Evolutionary conservation across 2,329 filamentous ascomycete genomes (phyloP).

Genomic region (Kalmusia sp.): DNA sequence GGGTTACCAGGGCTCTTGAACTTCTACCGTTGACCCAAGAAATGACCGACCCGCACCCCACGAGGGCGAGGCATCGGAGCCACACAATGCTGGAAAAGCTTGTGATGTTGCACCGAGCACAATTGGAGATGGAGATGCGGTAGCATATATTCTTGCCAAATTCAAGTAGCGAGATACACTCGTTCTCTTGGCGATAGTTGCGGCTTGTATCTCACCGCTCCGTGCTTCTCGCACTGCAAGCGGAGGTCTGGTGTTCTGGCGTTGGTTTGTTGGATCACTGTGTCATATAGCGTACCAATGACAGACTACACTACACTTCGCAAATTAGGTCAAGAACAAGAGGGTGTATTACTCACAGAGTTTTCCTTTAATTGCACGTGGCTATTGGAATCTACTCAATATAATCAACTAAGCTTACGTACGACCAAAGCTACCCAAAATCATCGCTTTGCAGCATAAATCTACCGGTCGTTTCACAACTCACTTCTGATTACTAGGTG

Average conservation of each 20-base stretch:
- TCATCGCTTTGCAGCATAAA: no score
- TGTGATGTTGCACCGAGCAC: constrained; percentile 25
- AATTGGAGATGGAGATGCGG: not conserved
- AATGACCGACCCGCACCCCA: not conserved
- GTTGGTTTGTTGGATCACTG: not conserved
- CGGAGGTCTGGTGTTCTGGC: constrained; percentile 8
- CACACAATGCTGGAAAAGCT: constrained; percentile 45
- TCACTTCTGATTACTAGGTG: no score
- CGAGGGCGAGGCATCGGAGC: constrained; percentile 14
- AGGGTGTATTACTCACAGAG: no score
- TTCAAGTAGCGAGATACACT: not conserved
- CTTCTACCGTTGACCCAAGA: not conserved
- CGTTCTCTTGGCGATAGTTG: not conserved
- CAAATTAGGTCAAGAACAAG: no score
- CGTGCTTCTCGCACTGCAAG: constrained; percentile 4
- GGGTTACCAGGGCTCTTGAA: constrained; percentile 29
- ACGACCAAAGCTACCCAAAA: no score
- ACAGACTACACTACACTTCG: not conserved
- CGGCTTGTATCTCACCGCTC: constrained; percentile 4
- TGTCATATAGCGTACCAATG: not conserved
- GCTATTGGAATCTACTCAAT: no score
- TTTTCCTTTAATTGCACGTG: no score
- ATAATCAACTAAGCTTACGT: no score
- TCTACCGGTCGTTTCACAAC: no score
- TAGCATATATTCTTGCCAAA: constrained; percentile 3